Percentiles rank a stretch among this genome's conserved stretches.
These are phyloP conservation scores for Pseudisothecium myosuroides DNA, from an alignment of 225 moss, liverwort and hornwort genomes.

Conservation along the genomic window DNA sequence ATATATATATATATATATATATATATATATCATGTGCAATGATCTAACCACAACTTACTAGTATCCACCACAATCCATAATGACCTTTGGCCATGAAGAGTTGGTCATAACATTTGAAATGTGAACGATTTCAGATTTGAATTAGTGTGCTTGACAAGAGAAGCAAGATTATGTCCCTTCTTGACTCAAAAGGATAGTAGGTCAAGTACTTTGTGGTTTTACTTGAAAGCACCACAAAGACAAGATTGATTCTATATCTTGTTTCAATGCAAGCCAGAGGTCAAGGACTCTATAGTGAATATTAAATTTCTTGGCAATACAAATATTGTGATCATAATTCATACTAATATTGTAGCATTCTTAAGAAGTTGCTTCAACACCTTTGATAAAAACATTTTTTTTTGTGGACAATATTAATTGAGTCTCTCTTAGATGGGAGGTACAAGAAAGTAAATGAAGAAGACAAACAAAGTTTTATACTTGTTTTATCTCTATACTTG, in stretches of 20 bases:
- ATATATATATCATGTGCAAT: too few relatives aligned
- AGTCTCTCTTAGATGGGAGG: fast-evolving
- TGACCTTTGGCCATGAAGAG: background rate
- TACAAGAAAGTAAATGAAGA: background rate
- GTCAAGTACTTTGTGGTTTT: background rate
- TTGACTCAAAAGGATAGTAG: background rate
- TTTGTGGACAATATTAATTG: background rate
- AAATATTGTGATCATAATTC: background rate
- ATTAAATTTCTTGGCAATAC: background rate
- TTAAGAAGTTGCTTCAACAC: background rate
- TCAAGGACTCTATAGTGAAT: background rate
- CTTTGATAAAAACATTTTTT: too few relatives aligned
- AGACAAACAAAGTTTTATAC: background rate
- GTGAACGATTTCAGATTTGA: background rate
- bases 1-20: too few relatives aligned
- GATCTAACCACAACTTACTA: background rate
- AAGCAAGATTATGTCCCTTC: background rate
- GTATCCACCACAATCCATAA: fast-evolving
- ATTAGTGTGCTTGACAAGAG: background rate
- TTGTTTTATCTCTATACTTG: background rate
- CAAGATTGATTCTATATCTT: background rate
- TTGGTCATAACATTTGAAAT: background rate
- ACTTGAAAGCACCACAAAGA: background rate
- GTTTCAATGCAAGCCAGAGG: background rate
- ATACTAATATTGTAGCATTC: too few relatives aligned